These are phyloP conservation scores for Vitis hybrid DNA, from an alignment of 177 flowering plant genomes.

Conservation along the genomic window DNA sequence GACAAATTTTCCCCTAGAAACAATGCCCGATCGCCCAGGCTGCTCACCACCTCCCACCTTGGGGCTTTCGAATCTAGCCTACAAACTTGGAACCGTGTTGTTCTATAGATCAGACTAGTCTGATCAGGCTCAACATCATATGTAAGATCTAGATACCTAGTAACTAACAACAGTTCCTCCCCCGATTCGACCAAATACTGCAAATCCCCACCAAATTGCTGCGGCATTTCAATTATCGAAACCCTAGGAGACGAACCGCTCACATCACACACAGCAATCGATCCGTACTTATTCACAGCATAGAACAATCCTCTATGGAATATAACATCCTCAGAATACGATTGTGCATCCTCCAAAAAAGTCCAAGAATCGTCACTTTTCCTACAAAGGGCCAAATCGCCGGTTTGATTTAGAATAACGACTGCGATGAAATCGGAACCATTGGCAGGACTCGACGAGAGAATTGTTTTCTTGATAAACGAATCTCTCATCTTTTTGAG, in stretches of 20 bases:
- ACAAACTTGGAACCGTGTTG: conserved; percentile 34
- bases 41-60: conserved; percentile 35
- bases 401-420: conserved; percentile 35
- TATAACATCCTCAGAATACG: conserved; percentile 42
- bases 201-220: conserved; percentile 33
- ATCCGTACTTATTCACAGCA: conserved; percentile 41
- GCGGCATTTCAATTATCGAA: conserved; percentile 21
- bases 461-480: conserved; percentile 45
- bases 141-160: conserved; percentile 32
- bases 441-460: conserved; percentile 38
- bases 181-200: conserved; percentile 44
- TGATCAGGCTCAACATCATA: conserved; percentile 11
- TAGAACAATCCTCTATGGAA: conserved; percentile 37
- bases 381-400: conserved; percentile 43
- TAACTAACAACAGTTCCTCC: conserved; percentile 50
- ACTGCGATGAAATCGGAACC: conserved; percentile 30
- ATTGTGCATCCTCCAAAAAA: conserved; percentile 19
- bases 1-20: conserved; percentile 60
- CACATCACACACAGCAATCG: conserved; percentile 36
- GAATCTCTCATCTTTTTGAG: conserved; percentile 48
- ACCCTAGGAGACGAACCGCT: conserved; percentile 22
- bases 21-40: conserved; percentile 40
- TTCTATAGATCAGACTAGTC: conserved; percentile 22
- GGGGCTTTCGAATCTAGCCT: conserved; percentile 23
- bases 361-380: conserved; percentile 40